These are phyloP conservation scores for Globisporangium camurandrum DNA, from an alignment of 352 stramenopile genomes.

Conservation along the genomic window DNA sequence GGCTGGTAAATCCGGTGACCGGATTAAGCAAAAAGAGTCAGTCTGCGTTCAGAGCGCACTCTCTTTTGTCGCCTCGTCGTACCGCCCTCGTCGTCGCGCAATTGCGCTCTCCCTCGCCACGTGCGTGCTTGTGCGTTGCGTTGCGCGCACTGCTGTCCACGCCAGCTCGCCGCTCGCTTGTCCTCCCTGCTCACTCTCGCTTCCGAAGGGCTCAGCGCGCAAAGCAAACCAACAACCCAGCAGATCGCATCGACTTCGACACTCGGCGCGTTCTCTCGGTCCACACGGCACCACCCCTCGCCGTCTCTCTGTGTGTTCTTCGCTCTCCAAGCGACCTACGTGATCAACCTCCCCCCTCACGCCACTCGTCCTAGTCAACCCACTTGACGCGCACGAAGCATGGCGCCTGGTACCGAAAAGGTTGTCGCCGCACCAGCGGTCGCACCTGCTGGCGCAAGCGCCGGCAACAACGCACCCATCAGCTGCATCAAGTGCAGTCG, in stretches of 20 bases:
- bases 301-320: not conserved
- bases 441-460: constrained; percentile 11
- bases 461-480: constrained; percentile 38
- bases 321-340: not conserved
- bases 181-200: constrained; percentile 12
- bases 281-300: not conserved
- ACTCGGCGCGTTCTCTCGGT: not conserved
- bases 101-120: too few relatives aligned
- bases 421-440: constrained; percentile 17
- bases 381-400: constrained; percentile 6
- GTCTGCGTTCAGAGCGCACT: too few relatives aligned
- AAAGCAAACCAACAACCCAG: too few relatives aligned
- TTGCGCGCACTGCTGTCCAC: not conserved
- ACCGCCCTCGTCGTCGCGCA: too few relatives aligned
- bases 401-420: constrained; percentile 69
- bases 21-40: too few relatives aligned
- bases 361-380: not conserved
- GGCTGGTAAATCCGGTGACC: too few relatives aligned
- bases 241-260: not conserved
- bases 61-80: too few relatives aligned
- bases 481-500: constrained; percentile 71
- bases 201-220: constrained; percentile 14
- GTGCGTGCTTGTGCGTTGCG: not conserved
- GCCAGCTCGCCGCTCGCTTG: not conserved
- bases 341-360: too few relatives aligned